Evolutionary conservation across 345 rosid species (phyloP).

Genomic region (Moricandia moricandioides): DNA sequence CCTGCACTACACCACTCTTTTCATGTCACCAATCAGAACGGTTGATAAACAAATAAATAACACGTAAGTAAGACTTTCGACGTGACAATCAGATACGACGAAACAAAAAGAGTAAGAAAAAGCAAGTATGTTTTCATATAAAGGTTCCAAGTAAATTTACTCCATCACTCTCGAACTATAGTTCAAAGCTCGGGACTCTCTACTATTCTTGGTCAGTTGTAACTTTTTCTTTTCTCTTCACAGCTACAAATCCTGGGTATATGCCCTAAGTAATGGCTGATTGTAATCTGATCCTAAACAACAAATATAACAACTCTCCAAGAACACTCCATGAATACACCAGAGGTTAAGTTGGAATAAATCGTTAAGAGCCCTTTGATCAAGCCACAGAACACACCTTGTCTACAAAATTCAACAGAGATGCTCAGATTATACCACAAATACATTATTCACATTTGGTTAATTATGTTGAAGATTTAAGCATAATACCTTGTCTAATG

Average conservation of each 20-base stretch:
- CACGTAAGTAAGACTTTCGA: neutral
- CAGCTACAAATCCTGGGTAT: conserved; percentile 3
- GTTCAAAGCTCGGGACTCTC: conserved; percentile 1
- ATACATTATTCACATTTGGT: neutral
- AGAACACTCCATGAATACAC: neutral
- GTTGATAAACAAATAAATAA: neutral
- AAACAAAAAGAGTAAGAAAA: neutral
- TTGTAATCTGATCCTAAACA: neutral
- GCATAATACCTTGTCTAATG: conserved; percentile 69
- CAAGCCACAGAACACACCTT: conserved; percentile 68
- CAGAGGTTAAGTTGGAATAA: neutral
- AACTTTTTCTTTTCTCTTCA: neutral
- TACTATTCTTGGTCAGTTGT: neutral
- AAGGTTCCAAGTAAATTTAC: conserved; percentile 1
- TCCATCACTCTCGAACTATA: conserved; percentile 13
- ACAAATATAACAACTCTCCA: neutral
- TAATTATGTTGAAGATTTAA: neutral
- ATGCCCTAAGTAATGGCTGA: conserved; percentile 6
- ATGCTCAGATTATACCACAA: neutral
- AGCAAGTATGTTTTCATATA: neutral
- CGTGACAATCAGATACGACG: neutral
- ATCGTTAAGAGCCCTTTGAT: conserved; percentile 16
- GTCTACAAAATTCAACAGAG: conserved; percentile 41
- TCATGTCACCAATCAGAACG: neutral
- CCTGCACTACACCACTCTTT: neutral